Conservation (phyloP, 371 early-diverging fungal species). For the Mucor lusitanicus region DNA sequence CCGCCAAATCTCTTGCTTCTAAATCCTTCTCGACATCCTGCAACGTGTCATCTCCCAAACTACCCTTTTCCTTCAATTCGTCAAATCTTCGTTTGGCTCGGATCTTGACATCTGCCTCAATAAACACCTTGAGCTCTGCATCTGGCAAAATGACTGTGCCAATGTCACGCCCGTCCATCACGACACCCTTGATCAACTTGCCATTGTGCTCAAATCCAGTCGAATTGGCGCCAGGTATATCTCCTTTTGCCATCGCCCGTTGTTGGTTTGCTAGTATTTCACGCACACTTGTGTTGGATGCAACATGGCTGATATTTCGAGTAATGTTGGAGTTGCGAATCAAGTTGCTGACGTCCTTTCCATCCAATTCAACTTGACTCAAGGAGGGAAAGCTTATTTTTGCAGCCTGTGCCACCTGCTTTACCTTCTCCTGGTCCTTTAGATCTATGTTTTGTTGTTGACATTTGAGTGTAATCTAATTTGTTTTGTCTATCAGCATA, state of each 20-base stretch:
- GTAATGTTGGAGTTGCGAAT: conserved; percentile 72
- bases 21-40: conserved; percentile 63
- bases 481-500: neutral
- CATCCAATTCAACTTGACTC: conserved; percentile 59
- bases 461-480: conserved; percentile 61
- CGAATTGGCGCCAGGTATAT: conserved; percentile 18
- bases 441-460: conserved; percentile 43
- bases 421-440: conserved; percentile 27
- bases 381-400: conserved; percentile 33
- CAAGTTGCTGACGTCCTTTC: conserved; percentile 65
- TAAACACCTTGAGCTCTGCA: conserved; percentile 89
- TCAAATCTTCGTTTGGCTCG: conserved; percentile 81
- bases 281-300: conserved; percentile 69
- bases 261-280: conserved; percentile 67
- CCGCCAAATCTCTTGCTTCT: conserved; percentile 75
- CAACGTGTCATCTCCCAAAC: conserved; percentile 38
- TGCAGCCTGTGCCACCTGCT: conserved; percentile 24
- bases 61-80: conserved; percentile 49
- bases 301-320: conserved; percentile 66
- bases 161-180: conserved; percentile 96
- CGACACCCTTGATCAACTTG: conserved; percentile 58
- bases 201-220: conserved; percentile 21
- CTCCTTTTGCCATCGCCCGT: conserved; percentile 38
- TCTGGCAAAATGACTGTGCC: conserved; percentile 88
- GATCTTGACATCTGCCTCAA: conserved; percentile 73